Evolutionary conservation across 257 asterid genomes (phyloP).

Genomic region (Eustoma russellianum): DNA sequence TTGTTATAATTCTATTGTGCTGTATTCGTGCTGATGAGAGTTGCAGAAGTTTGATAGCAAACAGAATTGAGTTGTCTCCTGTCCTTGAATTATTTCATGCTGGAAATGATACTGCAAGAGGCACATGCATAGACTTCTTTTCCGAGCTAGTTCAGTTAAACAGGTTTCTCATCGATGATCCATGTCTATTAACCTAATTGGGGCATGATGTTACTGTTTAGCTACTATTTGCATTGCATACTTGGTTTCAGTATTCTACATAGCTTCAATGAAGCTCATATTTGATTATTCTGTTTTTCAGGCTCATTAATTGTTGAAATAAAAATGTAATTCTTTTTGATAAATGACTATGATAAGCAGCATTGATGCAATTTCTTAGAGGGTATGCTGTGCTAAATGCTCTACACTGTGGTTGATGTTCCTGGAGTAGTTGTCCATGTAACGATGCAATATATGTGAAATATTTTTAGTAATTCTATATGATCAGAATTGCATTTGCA

Average conservation of each 20-base stretch:
- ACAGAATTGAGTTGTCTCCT: slow-evolving; percentile 46
- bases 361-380: no score
- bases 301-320: neutral
- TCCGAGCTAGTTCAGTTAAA: slow-evolving; percentile 54
- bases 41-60: slow-evolving; percentile 50
- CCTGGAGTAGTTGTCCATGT: no score
- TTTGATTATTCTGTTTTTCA: neutral
- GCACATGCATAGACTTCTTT: slow-evolving; percentile 58
- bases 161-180: slow-evolving; percentile 30
- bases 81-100: slow-evolving; percentile 66
- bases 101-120: slow-evolving; percentile 52
- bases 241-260: neutral
- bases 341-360: no score
- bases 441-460: no score
- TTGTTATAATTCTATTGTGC: slow-evolving; percentile 41
- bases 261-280: no score
- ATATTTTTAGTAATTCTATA: no score
- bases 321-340: no score
- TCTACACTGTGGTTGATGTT: no score
- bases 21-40: slow-evolving; percentile 49
- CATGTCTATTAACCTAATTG: neutral
- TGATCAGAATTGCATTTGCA: no score
- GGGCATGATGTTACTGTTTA: no score
- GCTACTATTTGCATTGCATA: no score
- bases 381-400: no score